phyloP scores from a whole-genome alignment of 1,284 basidiomycete species.

The Marasmius fiardii region DNA sequence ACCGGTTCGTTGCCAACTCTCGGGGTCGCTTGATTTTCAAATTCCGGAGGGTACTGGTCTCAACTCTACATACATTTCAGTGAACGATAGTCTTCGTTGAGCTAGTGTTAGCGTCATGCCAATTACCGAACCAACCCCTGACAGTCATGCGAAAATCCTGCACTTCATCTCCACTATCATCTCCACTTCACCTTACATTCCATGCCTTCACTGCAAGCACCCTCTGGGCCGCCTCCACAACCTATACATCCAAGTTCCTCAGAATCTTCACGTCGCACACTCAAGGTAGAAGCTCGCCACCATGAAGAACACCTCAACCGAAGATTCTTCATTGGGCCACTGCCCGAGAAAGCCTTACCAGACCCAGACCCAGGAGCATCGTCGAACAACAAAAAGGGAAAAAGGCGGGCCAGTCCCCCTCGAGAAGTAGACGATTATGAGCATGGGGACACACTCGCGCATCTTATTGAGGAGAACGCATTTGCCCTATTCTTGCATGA shows the following conservation, averaged over 20 bases:
- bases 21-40: too few species aligned
- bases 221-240: background rate
- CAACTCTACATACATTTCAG: too few species aligned
- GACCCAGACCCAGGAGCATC: slow-evolving; percentile 28
- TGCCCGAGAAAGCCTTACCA: slow-evolving; percentile 54
- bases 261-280: slow-evolving; percentile 1
- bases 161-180: too few species aligned
- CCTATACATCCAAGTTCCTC: slow-evolving; percentile 1
- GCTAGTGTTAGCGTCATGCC: too few species aligned
- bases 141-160: too few species aligned
- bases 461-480: slow-evolving; percentile 54
- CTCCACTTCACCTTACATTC: too few species aligned
- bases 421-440: slow-evolving; percentile 7
- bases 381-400: slow-evolving; percentile 24
- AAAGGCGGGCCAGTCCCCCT: slow-evolving; percentile 14
- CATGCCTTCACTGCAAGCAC: background rate
- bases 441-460: slow-evolving; percentile 31
- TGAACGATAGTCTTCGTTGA: too few species aligned
- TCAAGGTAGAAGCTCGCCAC: slow-evolving; percentile 4
- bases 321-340: slow-evolving; percentile 60
- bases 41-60: too few species aligned
- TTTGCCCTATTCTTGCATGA: slow-evolving; percentile 57
- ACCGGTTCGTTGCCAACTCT: too few species aligned
- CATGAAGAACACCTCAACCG: slow-evolving; percentile 25
- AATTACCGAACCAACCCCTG: too few species aligned